Evolutionary conservation across 208 protist genomes (phyloP), one percentile per base, ranked within the genome.

Genomic region (Spongospora subterranea): DNA sequence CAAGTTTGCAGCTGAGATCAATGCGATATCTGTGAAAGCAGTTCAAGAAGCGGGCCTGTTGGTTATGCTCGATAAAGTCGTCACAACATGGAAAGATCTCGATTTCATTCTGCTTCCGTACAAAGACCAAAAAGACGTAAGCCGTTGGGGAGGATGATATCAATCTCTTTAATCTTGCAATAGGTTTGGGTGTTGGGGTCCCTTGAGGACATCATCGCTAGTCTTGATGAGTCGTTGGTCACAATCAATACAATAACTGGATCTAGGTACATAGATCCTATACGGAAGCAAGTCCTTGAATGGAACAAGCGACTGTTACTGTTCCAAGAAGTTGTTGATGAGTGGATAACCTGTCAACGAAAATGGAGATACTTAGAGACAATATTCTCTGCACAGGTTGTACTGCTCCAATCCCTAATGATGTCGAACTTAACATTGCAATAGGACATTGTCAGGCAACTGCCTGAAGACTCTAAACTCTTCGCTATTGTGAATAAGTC

Each of bases 311-410:
- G 96, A 1, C 94, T 99, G 29, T 92, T 93, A 65, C 97, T 98
- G 92, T 98, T 98, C 94, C 94, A 96, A 88, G 96, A 97, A 60
- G 98, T 96, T 6, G 93, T 99, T 40, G 97, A 99, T 88, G 94
- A 95, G 46, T 98, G 97, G 96, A 94, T 98, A 20, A 95, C 96
- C 91, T 95, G 97, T 64, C 97, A 99, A 95, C 95, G 97, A 40
- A 97, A 96, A 88, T 99, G 97, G 97, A 95, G 98, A 77, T 98
- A 98, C 93, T 95, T 98, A 45, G 97, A 98, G 92, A 97, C 96
- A 89, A 98, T 99, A 64, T 98, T 98, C 93, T 95, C 95, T 38
- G 96, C 96, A 41, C 94, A 89, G 76, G 76, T 88, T n/a, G 13
- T n/a, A n/a, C 20, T 88, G 6, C 24, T n/a, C 24, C 39, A 50